Percentiles rank a stretch among this genome's conserved stretches.
Evolutionary conservation across 2,329 filamentous ascomycete genomes (phyloP).

Genomic region (Fusarium sororula): DNA sequence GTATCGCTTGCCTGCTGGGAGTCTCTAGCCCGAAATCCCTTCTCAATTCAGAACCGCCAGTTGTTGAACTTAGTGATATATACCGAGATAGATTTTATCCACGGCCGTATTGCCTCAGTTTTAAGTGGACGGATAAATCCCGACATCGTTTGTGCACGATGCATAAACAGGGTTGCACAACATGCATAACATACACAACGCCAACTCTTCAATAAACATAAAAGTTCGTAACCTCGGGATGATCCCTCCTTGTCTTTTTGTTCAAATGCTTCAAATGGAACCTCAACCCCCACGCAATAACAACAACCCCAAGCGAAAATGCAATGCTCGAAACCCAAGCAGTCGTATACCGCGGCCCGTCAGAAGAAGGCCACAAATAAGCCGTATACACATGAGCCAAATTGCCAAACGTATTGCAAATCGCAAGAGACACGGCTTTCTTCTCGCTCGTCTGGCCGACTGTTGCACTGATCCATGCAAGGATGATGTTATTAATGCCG

Average conservation of each 20-base stretch:
- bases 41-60: too few species aligned
- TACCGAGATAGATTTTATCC: too few species aligned
- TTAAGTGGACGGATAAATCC: too few species aligned
- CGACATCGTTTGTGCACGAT: too few species aligned
- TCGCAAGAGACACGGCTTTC: conserved; percentile 42
- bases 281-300: conserved; percentile 16
- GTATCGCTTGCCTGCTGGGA: too few species aligned
- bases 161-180: too few species aligned
- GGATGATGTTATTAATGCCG: conserved; percentile 54
- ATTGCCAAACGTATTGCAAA: conserved; percentile 30
- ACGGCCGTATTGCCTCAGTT: too few species aligned
- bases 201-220: conserved; percentile 10
- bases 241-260: conserved; percentile 10
- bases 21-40: too few species aligned
- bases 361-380: conserved; percentile 16
- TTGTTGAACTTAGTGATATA: too few species aligned
- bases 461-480: conserved; percentile 52
- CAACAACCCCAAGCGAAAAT: conserved; percentile 16
- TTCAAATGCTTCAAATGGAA: conserved; percentile 10
- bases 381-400: conserved; percentile 27
- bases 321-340: conserved; percentile 20
- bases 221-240: conserved; percentile 20
- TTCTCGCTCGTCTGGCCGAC: conserved; percentile 58
- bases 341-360: conserved; percentile 6
- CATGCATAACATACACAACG: too few species aligned